Conservation (phyloP, 108 stramenopile species). For the Schizochytrium sp. region DNA sequence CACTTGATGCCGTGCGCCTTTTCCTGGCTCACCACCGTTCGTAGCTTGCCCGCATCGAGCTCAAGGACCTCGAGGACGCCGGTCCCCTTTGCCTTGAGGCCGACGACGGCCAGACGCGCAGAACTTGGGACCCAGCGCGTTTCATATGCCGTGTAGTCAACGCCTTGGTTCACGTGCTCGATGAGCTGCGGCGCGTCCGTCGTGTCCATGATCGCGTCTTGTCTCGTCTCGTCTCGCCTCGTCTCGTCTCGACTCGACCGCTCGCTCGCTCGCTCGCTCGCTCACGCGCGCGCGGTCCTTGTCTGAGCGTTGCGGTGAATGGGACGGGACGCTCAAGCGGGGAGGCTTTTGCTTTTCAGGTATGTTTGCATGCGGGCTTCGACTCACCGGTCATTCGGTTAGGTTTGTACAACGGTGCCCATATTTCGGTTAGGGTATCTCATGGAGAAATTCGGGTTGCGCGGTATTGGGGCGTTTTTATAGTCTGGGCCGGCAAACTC, state of each 20-base stretch:
- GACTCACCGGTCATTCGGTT: too few species aligned
- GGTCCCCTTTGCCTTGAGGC: conserved; percentile 66
- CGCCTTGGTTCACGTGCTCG: conserved; percentile 59
- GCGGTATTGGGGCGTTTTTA: too few species aligned
- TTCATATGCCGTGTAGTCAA: conserved; percentile 69
- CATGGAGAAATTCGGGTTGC: too few species aligned
- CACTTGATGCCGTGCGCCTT: conserved; percentile 67
- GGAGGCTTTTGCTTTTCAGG: too few species aligned
- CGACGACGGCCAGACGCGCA: conserved; percentile 56
- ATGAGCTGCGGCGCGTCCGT: conserved; percentile 78
- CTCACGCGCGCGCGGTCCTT: too few species aligned
- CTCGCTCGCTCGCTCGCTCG: too few species aligned
- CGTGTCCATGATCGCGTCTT: conserved; percentile 53
- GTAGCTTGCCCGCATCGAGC: conserved; percentile 57
- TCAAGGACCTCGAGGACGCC: conserved; percentile 65
- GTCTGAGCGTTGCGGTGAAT: too few species aligned
- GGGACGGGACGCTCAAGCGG: too few species aligned
- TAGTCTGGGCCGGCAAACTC: too few species aligned
- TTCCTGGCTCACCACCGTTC: conserved; percentile 23
- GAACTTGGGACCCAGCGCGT: conserved; percentile 68
- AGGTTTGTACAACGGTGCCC: too few species aligned
- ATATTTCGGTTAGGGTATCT: too few species aligned
- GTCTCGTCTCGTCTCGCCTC: not conserved
- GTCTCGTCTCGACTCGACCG: conserved; percentile 31
- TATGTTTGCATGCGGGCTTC: too few species aligned